Conservation (phyloP, 129 eudicot genomes). For the Escallonia herrerae region DNA sequence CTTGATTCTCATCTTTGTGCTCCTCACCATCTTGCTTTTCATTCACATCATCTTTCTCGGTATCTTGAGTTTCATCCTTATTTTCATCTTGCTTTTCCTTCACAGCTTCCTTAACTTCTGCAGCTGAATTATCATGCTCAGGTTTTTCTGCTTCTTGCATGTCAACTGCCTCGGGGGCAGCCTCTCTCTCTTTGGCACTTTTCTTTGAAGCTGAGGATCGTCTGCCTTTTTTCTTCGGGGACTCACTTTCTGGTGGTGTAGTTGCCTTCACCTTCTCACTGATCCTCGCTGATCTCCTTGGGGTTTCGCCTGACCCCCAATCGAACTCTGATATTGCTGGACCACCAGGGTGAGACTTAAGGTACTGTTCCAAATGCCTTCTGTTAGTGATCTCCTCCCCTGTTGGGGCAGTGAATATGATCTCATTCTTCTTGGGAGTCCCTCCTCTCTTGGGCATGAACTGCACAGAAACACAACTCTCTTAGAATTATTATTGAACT, state of each 20-base stretch:
- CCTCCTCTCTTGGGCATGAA: conserved; percentile 63
- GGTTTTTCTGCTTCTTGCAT: conserved; percentile 26
- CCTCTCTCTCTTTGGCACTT: conserved; percentile 34
- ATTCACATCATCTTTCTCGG: not conserved
- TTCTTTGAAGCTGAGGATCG: conserved; percentile 45
- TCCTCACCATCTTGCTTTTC: not conserved
- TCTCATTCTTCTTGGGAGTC: conserved; percentile 55
- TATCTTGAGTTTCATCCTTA: conserved; percentile 4
- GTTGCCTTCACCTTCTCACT: conserved; percentile 59
- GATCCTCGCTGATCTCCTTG: conserved; percentile 71
- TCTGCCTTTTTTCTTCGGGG: conserved; percentile 43
- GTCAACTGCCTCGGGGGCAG: conserved; percentile 28
- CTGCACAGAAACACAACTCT: conserved; percentile 24
- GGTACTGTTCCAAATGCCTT: conserved; percentile 62
- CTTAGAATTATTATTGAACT: not conserved
- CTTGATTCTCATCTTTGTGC: not conserved
- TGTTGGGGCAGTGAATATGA: conserved; percentile 68
- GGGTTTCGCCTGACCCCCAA: conserved; percentile 70
- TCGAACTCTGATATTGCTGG: conserved; percentile 66
- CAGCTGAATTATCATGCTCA: conserved; percentile 18
- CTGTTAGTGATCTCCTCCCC: conserved; percentile 65
- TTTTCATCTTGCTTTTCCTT: conserved; percentile 19
- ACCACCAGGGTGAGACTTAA: conserved; percentile 77
- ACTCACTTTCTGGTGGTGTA: conserved; percentile 42
- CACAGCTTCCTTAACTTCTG: conserved; percentile 17